Conservation (phyloP, 257 asterid species). For the Nicotiana tomentosiformis region DNA sequence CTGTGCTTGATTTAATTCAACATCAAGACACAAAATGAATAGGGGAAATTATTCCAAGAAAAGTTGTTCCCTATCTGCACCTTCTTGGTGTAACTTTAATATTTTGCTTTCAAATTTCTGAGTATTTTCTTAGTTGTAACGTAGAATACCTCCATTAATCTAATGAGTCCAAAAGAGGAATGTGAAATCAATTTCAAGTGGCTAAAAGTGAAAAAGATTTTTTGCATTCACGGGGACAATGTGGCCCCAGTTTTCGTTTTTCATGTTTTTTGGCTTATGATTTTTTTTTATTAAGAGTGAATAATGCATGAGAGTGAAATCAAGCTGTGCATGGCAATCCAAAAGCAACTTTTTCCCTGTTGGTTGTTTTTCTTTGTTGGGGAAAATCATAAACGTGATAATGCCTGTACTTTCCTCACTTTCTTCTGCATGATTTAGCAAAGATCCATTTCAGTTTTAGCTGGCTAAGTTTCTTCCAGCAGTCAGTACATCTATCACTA, state of each 20-base stretch:
- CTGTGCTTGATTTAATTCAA: too few species aligned
- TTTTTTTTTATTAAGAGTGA: background rate
- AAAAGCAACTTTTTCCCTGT: background rate
- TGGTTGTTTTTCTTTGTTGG: background rate
- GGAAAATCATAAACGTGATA: conserved; percentile 13
- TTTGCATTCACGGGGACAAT: background rate
- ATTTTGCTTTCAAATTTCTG: background rate
- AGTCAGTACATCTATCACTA: too few species aligned
- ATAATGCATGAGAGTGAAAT: background rate
- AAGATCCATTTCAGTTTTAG: conserved; percentile 11
- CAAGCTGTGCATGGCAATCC: conserved; percentile 10
- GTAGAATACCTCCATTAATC: background rate
- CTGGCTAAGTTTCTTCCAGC: background rate
- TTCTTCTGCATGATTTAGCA: background rate
- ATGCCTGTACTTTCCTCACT: background rate
- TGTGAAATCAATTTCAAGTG: background rate
- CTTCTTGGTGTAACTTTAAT: background rate
- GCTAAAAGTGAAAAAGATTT: background rate
- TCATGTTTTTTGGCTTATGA: background rate
- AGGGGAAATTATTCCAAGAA: conserved; percentile 11
- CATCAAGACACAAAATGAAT: background rate
- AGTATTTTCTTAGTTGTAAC: background rate
- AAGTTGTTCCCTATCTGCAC: conserved; percentile 7
- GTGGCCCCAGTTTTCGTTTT: background rate
- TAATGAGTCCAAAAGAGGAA: background rate